Conservation (phyloP, 495 filamentous ascomycete species). For the Haplographium delicatum region DNA sequence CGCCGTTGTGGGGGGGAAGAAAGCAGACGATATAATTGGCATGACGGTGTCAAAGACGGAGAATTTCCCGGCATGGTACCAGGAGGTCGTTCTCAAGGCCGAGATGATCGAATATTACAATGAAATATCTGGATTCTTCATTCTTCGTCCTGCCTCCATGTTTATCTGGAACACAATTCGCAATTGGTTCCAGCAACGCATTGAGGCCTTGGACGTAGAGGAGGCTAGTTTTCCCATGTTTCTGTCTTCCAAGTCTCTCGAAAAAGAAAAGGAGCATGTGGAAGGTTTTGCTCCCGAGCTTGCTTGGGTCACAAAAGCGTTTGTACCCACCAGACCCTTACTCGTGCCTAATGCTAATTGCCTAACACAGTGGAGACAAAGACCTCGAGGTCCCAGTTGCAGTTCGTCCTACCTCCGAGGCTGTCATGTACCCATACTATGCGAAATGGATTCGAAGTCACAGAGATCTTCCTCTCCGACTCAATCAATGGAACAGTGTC, state of each 20-base stretch:
- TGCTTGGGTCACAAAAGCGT: conserved; percentile 97
- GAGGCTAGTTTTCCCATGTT: conserved; percentile 97
- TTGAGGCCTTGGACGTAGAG: conserved; percentile 85
- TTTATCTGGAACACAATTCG: conserved; percentile 91
- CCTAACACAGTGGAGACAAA: conserved; percentile 63
- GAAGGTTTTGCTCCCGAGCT: conserved; percentile 97
- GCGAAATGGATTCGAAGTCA: conserved; percentile 93
- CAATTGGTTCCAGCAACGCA: conserved; percentile 78
- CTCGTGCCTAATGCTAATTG: conserved; percentile 9
- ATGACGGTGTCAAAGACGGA: conserved; percentile 77
- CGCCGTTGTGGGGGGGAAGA: conserved; percentile 45
- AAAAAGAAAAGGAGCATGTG: conserved; percentile 94
- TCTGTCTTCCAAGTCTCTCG: conserved; percentile 80
- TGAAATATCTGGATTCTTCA: conserved; percentile 93
- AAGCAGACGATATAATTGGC: conserved; percentile 65
- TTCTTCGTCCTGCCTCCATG: conserved; percentile 81
- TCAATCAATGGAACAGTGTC: conserved; percentile 98
- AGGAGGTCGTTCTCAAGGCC: conserved; percentile 90
- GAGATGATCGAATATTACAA: conserved; percentile 87
- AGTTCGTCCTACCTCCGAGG: conserved; percentile 89
- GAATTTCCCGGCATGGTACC: conserved; percentile 93
- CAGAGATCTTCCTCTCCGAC: conserved; percentile 82
- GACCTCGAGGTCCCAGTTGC: conserved; percentile 93
- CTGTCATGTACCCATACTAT: conserved; percentile 94
- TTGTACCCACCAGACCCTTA: conserved; percentile 30